Evolutionary conservation across 331 rosid species (phyloP).

Genomic region (Arachis monticola): DNA sequence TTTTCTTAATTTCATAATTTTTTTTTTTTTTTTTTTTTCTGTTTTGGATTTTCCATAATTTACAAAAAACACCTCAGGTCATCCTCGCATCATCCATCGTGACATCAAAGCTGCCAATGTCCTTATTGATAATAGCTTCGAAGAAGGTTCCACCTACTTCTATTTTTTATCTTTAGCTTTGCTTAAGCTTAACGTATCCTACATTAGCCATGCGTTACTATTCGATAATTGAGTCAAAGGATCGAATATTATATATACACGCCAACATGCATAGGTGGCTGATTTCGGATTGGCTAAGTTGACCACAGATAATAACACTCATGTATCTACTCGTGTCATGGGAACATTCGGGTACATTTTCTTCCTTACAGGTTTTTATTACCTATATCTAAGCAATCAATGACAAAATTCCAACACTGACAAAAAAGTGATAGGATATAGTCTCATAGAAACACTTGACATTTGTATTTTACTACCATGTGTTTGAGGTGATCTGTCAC

Average conservation of each 20-base stretch:
- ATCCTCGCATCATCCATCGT: constrained; percentile 86
- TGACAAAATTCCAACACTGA: background rate
- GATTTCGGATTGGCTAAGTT: constrained; percentile 88
- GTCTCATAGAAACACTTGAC: background rate
- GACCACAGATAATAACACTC: constrained; percentile 76
- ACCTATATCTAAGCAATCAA: constrained; percentile 1
- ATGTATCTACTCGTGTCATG: constrained; percentile 92
- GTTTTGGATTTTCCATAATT: too few relatives aligned
- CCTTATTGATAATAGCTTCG: constrained; percentile 78
- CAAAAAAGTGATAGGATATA: too few relatives aligned
- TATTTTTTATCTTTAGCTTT: constrained; percentile 8
- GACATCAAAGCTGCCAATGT: constrained; percentile 88
- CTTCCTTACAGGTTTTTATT: background rate
- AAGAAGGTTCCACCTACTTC: constrained; percentile 58
- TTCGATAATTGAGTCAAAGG: constrained; percentile 11
- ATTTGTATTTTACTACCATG: too few relatives aligned
- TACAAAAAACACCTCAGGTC: too few relatives aligned
- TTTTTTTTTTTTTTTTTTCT: too few relatives aligned
- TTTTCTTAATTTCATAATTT: too few relatives aligned
- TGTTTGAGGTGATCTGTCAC: too few relatives aligned
- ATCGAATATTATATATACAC: background rate
- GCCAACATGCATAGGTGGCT: constrained; percentile 56
- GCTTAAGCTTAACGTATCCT: background rate
- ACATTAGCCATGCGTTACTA: background rate
- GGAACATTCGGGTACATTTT: constrained; percentile 83